Base-by-base conservation (phyloP, 805 yeast genomes). In the Blastobotrys americana region DNA sequence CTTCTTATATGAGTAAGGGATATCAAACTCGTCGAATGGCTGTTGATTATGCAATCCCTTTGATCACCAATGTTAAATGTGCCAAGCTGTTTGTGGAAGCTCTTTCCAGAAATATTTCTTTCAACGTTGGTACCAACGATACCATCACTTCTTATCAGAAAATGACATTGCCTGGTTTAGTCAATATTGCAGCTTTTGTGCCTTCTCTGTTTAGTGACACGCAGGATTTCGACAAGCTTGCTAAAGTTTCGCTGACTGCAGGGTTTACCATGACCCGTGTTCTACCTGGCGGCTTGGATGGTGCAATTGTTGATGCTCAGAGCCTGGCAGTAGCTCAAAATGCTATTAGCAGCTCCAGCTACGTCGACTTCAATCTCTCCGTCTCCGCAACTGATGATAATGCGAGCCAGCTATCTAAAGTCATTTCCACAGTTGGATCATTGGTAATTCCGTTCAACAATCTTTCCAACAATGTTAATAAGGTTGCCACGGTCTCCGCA, bases 1-100 rank as follows among this genome's bases (percentile, higher is more conserved):
- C 99, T 45, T 84, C 90, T 50, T 93, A 93, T 70, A 87, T 93
- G 75, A 86, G 96, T 22, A 88, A 85, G 71, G 99, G 99, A 65
- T 93, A 93, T 76, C 81, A 78, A 67, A 86, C 97, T 38, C 94
- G 99, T 76, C 93, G 99, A 74, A 85, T 93, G 97, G 98, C 99
- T 55, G 97, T 93, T 54, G 99, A 93, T 69, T 94, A 85, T 66
- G 89, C 97, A 42, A 88, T 93, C 63, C 99, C 99, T 42, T 75
- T 93, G 65, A 96, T 93, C 41, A 93, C 99, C 53, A 93, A 93
- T 63, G 97, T 93, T 55, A 93, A 93, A 70, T 82, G 89, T 73
- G 99, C 99, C 51, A 93, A 93, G 70, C 73, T 93, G 55, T 74
- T 93, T 67, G 81, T 93, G 54, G 97, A 93, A 71, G 97, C 99